Evolutionary conservation across 2,329 filamentous ascomycete genomes (phyloP), one percentile per base, ranked within the genome.

Genomic region (Xylaria polymorpha): DNA sequence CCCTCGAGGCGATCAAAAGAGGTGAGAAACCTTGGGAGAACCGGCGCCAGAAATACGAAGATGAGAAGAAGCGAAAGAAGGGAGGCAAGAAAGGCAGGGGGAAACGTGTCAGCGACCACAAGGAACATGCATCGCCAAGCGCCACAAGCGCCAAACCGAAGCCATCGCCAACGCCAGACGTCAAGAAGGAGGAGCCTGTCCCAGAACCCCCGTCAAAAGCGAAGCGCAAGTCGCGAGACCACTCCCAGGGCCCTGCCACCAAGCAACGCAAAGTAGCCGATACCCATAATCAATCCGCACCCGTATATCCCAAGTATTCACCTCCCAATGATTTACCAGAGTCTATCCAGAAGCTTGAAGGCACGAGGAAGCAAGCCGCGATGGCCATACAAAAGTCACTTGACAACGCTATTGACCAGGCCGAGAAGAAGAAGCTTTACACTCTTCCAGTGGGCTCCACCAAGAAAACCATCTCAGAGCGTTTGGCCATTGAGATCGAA

Each of bases 11-110:
- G 66, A 91, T 98, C 66, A 88, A 85, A 22, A 88, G 87, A 50
- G 96, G 95, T 5, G 93, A 97, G 81, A 92, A 90, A 80, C 92
- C 94, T 0, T 98, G 96, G 96, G 91, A 94, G 77, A 88, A 87
- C 62, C 84, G 89, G 44, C 88, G 90, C 15, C 87, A 86, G 74
- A 84, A 83, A 60, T 86, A 91, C 74, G 88, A 91, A 74, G 87
- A 88, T 61, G 88, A 90, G 80, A 85, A 86, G 80, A 84, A 87
- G 80, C 78, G 86, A 80, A 81, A 89, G 85, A 81, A 88, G 83
- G 81, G 86, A 65, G 87, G 88, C 57, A 89, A 91, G 74, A 91
- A 90, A 78, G 84, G 81, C 58, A 90, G 89, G 79, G 86, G 83
- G 22, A 92, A 91, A 81, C 87, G 87, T 71, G 82, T 80, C 39